Evolutionary conservation across 2,329 filamentous ascomycete species (phyloP), one percentile per base, ranked within the genome.

Genomic region (Aureobasidium sp.): DNA sequence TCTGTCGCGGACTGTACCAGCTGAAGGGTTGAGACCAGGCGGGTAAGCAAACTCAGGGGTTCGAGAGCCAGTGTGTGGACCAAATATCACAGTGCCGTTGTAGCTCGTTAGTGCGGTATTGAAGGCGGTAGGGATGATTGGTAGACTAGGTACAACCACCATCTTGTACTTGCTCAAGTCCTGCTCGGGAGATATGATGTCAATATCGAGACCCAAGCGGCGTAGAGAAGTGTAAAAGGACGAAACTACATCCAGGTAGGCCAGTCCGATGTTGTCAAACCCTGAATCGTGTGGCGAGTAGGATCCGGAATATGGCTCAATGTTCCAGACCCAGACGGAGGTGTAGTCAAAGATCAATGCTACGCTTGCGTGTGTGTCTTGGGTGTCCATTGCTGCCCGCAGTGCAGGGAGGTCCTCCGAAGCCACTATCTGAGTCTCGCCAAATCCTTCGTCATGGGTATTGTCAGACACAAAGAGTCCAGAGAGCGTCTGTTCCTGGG

Each of bases 401-500:
- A 66, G 59, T 12, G 45, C 37, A 4, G 65, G 64, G 22, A 68
- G 19, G 35, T 68, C 67, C 19, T 66, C 44, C 1, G 63, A 29
- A 12, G 65, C 64, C 24, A 67, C 65, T 0, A 14, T 33, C 53
- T 67, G 67, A 9, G 62, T 65, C 40, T 67, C 65, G 15, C 64
- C 40, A 44, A 65, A 66, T 6, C 67, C 67, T 50, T 64, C 59
- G 24, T 68, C 66, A 22, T 63, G 63, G 9, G 49, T 54, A 19
- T 67, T 64, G 27, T 67, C 67, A 12, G 67, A 65, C 3, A 65
- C 39, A 33, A 66, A 65, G 1, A 68, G 61, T 7, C 65, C 66
- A 24, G 66, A 66, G 0, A 68, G 61, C 9, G 67, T 68, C 19
- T 68, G 67, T 37, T 68, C 67, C 35, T 68, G 67, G 0, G 67